Evolutionary conservation across 140 eudicot species (phyloP), one percentile per base, ranked within the genome.

Genomic region (Bidens hawaiensis): DNA sequence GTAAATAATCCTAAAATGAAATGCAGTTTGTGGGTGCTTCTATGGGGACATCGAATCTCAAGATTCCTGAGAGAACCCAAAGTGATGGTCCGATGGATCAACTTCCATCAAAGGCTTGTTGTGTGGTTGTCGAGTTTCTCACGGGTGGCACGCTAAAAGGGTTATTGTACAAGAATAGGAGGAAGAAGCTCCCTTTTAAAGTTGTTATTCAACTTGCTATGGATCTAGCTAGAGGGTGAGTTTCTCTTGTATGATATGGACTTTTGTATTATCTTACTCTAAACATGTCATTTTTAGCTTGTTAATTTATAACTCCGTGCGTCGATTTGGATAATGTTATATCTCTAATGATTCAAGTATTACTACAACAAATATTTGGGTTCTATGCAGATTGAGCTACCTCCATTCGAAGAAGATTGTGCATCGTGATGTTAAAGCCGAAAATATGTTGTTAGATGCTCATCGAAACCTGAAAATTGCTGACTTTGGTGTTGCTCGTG

Each of bases 21-120:
- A 55, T 62, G 74, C 83, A 91, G 99, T 91, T 91, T 81, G 70
- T 91, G 65, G 99, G 99, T 53, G 99, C 99, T 40, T 91, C 99
- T 12, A 91, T 91, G 96, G 99, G 99, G 21, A 84, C 96, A 3
- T 82, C 89, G 48, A 85, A 91, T 75, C 83, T 91, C 17, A 87
- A 80, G 77, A 84, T 87, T n/a, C 96, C 96, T 45, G 62, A 79
- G 1, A 82, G 76, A 65, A 71, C 72, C 21, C 75, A 91, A 17
- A 28, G 77, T 5, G 88, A 78, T 21, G 88, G 73, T 51, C 67
- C 24, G 12, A 75, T 78, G 10, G 78, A 72, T 28, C 64, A 72
- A 10, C 82, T 80, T 56, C 95, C 99, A 13, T 79, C 96, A 12
- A 80, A 87, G 68, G 89, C 96, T 3, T 93, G 99, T 43, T 93